Evolutionary conservation across 208 protist genomes (phyloP).

Genomic region (Leishmania aethiopica): DNA sequence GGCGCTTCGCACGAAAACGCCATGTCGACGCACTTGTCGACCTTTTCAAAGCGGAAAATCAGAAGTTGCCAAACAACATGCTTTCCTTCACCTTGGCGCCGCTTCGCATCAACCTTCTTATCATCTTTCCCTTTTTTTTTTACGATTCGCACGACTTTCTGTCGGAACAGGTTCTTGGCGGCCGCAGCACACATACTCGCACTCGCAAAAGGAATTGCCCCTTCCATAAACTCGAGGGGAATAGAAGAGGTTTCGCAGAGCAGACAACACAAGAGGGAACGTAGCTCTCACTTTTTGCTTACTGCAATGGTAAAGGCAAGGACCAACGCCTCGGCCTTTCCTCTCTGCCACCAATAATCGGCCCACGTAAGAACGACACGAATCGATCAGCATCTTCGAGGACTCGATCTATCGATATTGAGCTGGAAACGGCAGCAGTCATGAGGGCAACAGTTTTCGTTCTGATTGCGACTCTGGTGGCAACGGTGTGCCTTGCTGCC

Average conservation of each 20-base stretch:
- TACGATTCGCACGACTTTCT: background rate
- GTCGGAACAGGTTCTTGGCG: background rate
- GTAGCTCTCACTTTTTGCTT: background rate
- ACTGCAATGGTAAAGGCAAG: background rate
- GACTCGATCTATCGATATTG: background rate
- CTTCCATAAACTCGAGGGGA: background rate
- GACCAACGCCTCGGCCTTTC: background rate
- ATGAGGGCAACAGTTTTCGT: conserved; percentile 8
- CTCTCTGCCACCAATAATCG: background rate
- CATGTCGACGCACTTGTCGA: background rate
- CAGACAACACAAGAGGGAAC: background rate
- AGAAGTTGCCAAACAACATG: background rate
- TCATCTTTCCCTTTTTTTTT: background rate
- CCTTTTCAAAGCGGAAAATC: background rate
- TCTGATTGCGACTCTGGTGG: conserved; percentile 25
- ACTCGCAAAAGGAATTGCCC: background rate
- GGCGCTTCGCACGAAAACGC: background rate
- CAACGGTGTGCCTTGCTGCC: conserved; percentile 11
- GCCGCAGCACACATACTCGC: background rate
- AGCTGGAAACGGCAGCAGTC: background rate
- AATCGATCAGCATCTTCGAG: background rate
- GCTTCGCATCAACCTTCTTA: background rate
- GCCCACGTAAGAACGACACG: background rate
- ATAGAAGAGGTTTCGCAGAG: background rate
- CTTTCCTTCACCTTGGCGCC: background rate